Conservation (phyloP, 129 eudicot species). For the Pittosporum tobira region DNA sequence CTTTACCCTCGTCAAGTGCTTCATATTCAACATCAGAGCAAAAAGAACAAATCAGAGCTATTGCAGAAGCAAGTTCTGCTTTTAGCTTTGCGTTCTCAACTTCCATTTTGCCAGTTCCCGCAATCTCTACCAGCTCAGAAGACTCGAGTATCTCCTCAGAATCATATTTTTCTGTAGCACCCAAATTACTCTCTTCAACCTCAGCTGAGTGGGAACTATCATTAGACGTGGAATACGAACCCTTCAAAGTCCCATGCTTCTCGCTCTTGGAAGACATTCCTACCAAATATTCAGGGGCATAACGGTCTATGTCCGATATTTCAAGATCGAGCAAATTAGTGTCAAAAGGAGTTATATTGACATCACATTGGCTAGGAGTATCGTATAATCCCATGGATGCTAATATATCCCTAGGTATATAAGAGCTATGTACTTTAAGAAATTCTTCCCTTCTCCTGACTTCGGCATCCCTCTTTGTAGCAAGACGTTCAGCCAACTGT, state of each 20-base stretch:
- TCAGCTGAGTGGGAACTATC: slow-evolving; percentile 33
- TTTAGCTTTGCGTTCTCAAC: slow-evolving; percentile 85
- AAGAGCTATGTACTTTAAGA: slow-evolving; percentile 49
- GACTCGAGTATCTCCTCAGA: slow-evolving; percentile 36
- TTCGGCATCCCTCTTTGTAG: slow-evolving; percentile 68
- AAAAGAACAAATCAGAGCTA: slow-evolving; percentile 54
- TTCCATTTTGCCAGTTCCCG: slow-evolving; percentile 81
- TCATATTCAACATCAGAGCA: slow-evolving; percentile 51
- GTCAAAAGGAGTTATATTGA: slow-evolving; percentile 78
- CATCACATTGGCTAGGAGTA: slow-evolving; percentile 71
- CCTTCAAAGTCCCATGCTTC: slow-evolving; percentile 42
- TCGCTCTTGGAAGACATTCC: slow-evolving; percentile 48
- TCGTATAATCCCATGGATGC: slow-evolving; percentile 88
- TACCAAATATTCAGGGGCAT: slow-evolving; percentile 63
- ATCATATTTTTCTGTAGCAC: slow-evolving; percentile 28
- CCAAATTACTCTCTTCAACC: slow-evolving; percentile 33
- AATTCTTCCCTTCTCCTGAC: slow-evolving; percentile 74
- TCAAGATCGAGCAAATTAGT: slow-evolving; percentile 70
- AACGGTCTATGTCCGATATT: slow-evolving; percentile 68
- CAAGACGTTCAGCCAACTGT: slow-evolving; percentile 82
- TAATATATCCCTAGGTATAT: slow-evolving; percentile 72
- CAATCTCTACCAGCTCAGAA: slow-evolving; percentile 71
- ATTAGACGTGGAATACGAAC: slow-evolving; percentile 43
- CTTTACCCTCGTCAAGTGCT: slow-evolving; percentile 54
- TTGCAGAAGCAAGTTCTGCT: slow-evolving; percentile 88